These are phyloP conservation scores for Chrysosporium keratinophilum DNA, from an alignment of 2,329 filamentous ascomycete genomes.

Conservation along the genomic window DNA sequence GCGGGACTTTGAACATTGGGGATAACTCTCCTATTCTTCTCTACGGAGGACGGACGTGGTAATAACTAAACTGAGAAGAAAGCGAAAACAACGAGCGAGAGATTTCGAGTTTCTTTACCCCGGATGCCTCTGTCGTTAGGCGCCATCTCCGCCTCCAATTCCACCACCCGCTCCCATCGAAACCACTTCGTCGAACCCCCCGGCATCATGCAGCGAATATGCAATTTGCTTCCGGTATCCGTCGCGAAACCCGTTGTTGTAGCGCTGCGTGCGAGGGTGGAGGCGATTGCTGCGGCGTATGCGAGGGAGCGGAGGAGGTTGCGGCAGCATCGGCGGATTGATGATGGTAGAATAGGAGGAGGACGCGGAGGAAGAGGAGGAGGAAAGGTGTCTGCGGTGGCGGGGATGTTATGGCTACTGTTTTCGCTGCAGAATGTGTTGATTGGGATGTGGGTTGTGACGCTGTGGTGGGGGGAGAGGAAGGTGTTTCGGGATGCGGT, in stretches of 20 bases:
- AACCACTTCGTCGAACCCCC: slow-evolving; percentile 16
- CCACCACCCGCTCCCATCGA: slow-evolving; percentile 7
- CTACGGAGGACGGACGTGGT: too few species aligned
- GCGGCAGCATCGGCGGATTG: too few species aligned
- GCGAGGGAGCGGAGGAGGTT: slow-evolving; percentile 15
- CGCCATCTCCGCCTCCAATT: neutral
- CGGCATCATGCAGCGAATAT: slow-evolving; percentile 7
- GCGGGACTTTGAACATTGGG: too few species aligned
- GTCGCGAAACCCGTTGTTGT: neutral
- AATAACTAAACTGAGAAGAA: too few species aligned
- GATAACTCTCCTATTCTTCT: too few species aligned
- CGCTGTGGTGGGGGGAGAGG: slow-evolving; percentile 76
- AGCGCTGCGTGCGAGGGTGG: neutral
- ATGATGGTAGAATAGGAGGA: neutral
- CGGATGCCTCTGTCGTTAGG: slow-evolving; percentile 4
- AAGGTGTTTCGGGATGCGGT: slow-evolving; percentile 64
- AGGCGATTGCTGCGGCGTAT: slow-evolving; percentile 9
- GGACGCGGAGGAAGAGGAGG: slow-evolving; percentile 16
- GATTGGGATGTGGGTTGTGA: slow-evolving; percentile 61
- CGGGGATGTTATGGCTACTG: slow-evolving; percentile 15
- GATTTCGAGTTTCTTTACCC: neutral
- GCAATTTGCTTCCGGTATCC: neutral
- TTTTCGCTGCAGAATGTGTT: slow-evolving; percentile 52
- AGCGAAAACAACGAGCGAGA: too few species aligned
- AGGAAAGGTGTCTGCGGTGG: neutral